A percentile compares a stretch with the other conserved stretches of the same genome.
Evolutionary conservation across 768 basidiomycete genomes (phyloP).

Genomic region (Amanita rimosa): DNA sequence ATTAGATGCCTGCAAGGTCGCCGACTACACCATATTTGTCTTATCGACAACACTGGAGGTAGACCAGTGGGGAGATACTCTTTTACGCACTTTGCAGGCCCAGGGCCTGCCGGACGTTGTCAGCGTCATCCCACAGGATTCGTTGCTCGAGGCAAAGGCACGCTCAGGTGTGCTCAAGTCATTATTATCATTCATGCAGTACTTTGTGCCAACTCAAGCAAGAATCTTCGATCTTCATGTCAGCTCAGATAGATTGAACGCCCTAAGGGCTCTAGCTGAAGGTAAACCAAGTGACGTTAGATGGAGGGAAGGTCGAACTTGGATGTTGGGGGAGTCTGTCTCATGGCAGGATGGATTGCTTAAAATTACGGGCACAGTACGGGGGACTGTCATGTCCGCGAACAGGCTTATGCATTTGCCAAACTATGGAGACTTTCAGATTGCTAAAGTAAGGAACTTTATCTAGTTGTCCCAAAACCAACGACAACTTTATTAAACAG

Average conservation of each 20-base stretch:
- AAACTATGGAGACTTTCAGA: conserved; percentile 79
- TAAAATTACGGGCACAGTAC: conserved; percentile 71
- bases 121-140: conserved; percentile 53
- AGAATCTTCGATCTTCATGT: conserved; percentile 65
- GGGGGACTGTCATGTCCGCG: conserved; percentile 70
- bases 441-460: conserved; percentile 49
- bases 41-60: conserved; percentile 81
- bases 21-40: conserved; percentile 83
- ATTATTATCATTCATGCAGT: conserved; percentile 86
- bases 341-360: conserved; percentile 57
- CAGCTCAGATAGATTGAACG: conserved; percentile 56
- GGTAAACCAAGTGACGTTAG: conserved; percentile 70
- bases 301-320: conserved; percentile 76
- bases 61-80: conserved; percentile 73
- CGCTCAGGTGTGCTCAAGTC: conserved; percentile 70
- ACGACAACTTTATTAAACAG: conserved; percentile 24
- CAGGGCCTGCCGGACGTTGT: conserved; percentile 84
- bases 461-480: not conserved
- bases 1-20: conserved; percentile 77
- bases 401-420: conserved; percentile 85
- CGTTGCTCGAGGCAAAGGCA: conserved; percentile 46
- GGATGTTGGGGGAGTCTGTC: conserved; percentile 53
- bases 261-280: conserved; percentile 72
- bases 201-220: conserved; percentile 80
- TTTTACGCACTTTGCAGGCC: conserved; percentile 79